phyloP scores from a whole-genome alignment of 805 yeast species.

The Wickerhamiella qilinensis region DNA sequence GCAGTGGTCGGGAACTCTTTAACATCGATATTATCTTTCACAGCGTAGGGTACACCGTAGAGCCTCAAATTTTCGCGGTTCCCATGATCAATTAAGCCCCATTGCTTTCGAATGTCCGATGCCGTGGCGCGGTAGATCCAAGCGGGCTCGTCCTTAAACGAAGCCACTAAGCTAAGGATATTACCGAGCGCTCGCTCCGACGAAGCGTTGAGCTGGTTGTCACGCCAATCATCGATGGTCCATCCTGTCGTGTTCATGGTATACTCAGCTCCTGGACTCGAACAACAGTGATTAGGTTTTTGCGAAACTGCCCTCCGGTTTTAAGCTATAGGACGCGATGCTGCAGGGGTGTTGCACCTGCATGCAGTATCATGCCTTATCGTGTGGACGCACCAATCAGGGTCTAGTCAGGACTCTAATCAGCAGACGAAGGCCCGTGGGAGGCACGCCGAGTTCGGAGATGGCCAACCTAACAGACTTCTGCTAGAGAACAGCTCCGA shows the following conservation, averaged over 20 bases:
- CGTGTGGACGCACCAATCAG: too few relatives aligned
- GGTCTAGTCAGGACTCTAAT: too few relatives aligned
- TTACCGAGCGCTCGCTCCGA: slow-evolving; percentile 42
- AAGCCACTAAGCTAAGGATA: slow-evolving; percentile 25
- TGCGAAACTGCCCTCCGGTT: too few relatives aligned
- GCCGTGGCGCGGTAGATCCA: slow-evolving; percentile 71
- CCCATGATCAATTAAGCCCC: slow-evolving; percentile 37
- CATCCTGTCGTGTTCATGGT: slow-evolving; percentile 36
- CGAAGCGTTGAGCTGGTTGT: slow-evolving; percentile 46
- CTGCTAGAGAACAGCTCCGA: too few relatives aligned
- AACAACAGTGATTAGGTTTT: too few relatives aligned
- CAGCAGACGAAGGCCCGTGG: too few relatives aligned
- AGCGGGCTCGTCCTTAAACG: slow-evolving; percentile 41
- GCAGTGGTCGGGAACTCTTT: slow-evolving; percentile 76
- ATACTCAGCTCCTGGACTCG: too few relatives aligned
- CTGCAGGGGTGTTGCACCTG: too few relatives aligned
- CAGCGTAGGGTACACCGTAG: slow-evolving; percentile 90
- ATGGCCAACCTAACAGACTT: too few relatives aligned
- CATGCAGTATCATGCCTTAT: too few relatives aligned
- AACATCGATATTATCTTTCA: slow-evolving; percentile 89
- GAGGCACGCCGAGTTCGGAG: too few relatives aligned
- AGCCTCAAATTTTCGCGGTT: slow-evolving; percentile 30
- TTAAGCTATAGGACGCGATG: too few relatives aligned
- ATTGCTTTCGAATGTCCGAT: slow-evolving; percentile 56
- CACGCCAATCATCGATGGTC: slow-evolving; percentile 67